These are phyloP conservation scores for Penicillium antarcticum DNA, from an alignment of 495 filamentous ascomycete species.

Conservation along the genomic window DNA sequence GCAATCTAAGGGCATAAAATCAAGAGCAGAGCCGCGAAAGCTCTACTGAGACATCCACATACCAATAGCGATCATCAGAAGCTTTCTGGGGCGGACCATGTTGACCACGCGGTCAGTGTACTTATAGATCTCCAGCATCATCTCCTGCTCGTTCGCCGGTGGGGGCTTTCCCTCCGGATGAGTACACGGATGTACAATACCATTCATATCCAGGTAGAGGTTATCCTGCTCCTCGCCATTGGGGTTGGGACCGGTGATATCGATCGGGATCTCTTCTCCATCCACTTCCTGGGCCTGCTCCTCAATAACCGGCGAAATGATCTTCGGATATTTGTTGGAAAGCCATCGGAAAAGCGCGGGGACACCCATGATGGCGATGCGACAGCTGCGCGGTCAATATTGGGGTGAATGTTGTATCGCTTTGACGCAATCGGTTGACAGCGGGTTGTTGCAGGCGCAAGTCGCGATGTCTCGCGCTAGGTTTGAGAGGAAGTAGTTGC, in stretches of 20 bases:
- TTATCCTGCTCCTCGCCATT: slow-evolving; percentile 99
- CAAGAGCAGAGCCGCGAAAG: not conserved
- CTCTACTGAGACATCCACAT: slow-evolving; percentile 35
- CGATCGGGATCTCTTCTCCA: slow-evolving; percentile 78
- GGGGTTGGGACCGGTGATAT: slow-evolving; percentile 80
- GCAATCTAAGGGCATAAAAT: not conserved
- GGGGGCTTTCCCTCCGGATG: slow-evolving; percentile 93
- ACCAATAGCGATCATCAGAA: slow-evolving; percentile 98
- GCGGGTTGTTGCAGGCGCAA: not conserved
- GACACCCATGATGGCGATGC: slow-evolving; percentile 74
- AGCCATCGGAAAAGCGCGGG: slow-evolving; percentile 93
- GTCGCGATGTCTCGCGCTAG: not conserved
- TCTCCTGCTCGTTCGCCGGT: slow-evolving; percentile 92
- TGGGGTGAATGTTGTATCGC: not conserved
- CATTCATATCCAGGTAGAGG: slow-evolving; percentile 98
- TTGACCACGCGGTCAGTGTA: slow-evolving; percentile 98
- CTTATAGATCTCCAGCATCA: slow-evolving; percentile 97
- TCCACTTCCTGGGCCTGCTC: slow-evolving; percentile 74
- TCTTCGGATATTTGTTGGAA: slow-evolving; percentile 93
- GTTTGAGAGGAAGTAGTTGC: too few species aligned
- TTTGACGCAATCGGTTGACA: slow-evolving; percentile 2
- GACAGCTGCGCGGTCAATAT: slow-evolving; percentile 6
- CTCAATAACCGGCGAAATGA: slow-evolving; percentile 86
- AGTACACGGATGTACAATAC: slow-evolving; percentile 98
- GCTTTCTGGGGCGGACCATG: slow-evolving; percentile 92